phyloP scores from a whole-genome alignment of 2,329 filamentous ascomycete species.

The Cladorrhinum sp. region DNA sequence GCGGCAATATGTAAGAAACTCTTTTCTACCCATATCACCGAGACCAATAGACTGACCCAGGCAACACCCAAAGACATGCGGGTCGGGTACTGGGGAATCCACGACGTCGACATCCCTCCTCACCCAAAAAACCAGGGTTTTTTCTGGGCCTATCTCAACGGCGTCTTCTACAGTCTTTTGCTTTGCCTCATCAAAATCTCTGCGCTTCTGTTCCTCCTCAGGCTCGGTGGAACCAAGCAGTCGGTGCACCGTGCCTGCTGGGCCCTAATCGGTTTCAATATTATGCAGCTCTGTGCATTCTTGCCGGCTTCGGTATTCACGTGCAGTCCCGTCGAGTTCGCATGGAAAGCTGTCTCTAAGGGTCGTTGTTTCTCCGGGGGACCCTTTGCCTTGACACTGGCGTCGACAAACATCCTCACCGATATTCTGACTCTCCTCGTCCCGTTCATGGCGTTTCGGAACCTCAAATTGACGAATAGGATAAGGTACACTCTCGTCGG shows the following conservation, averaged over 20 bases:
- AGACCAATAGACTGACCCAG: background rate
- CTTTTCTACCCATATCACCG: background rate
- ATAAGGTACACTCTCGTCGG: conserved; percentile 39
- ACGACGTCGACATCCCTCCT: conserved; percentile 20
- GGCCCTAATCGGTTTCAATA: conserved; percentile 33
- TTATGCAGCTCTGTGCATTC: conserved; percentile 30
- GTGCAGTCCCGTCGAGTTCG: conserved; percentile 30
- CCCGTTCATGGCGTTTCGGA: conserved; percentile 41
- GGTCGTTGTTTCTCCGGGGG: conserved; percentile 30
- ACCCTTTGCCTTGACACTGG: conserved; percentile 27
- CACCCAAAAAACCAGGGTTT: conserved; percentile 19
- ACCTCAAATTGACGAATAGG: conserved; percentile 38
- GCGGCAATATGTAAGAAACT: conserved; percentile 13
- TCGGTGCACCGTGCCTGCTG: conserved; percentile 33
- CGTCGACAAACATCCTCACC: conserved; percentile 33
- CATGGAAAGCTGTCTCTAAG: conserved; percentile 7
- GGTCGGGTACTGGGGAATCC: conserved; percentile 21
- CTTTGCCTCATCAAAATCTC: conserved; percentile 45
- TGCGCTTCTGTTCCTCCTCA: conserved; percentile 44
- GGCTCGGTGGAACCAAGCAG: conserved; percentile 38
- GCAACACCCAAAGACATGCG: conserved; percentile 11
- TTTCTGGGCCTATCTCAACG: conserved; percentile 36
- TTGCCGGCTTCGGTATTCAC: conserved; percentile 34
- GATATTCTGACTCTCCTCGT: conserved; percentile 35
- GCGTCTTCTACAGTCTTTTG: conserved; percentile 45